phyloP scores from a whole-genome alignment of 495 filamentous ascomycete genomes.

The Daldinia caldariorum region DNA sequence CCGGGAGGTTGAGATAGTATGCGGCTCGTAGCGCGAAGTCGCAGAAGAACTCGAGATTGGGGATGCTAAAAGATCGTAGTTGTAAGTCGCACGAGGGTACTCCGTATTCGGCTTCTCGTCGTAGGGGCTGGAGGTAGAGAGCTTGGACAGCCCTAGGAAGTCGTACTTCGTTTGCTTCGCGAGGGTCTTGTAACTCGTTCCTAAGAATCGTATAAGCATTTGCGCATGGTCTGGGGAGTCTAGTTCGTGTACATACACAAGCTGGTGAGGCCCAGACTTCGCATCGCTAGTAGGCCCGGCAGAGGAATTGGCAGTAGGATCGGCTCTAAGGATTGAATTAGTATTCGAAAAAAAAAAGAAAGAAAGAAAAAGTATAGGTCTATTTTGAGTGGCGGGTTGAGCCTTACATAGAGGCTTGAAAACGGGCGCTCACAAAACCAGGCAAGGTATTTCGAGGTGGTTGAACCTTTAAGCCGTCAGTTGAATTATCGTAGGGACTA shows the following conservation, averaged over 20 bases:
- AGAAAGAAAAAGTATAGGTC: neutral
- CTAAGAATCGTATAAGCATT: constrained; percentile 33
- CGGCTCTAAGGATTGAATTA: constrained; percentile 6
- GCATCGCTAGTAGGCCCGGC: neutral
- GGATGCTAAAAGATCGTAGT: constrained; percentile 87
- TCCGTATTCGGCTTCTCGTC: constrained; percentile 74
- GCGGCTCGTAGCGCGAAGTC: constrained; percentile 95
- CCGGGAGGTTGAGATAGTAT: constrained; percentile 90
- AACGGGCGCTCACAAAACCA: constrained; percentile 32
- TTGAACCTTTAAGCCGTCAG: constrained; percentile 41
- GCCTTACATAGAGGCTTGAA: constrained; percentile 40
- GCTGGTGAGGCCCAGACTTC: constrained; percentile 20
- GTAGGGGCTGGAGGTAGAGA: constrained; percentile 84
- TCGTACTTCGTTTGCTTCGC: constrained; percentile 56
- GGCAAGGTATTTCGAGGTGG: constrained; percentile 37
- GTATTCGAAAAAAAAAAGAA: too few species aligned
- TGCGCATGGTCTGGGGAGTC: neutral
- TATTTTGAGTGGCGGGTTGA: neutral
- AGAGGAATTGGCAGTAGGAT: neutral
- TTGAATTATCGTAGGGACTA: neutral
- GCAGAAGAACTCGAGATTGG: constrained; percentile 92
- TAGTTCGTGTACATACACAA: constrained; percentile 32
- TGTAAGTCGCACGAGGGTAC: constrained; percentile 90
- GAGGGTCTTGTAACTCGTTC: constrained; percentile 42
- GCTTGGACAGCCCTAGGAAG: constrained; percentile 82